Evolutionary conservation across 2,329 filamentous ascomycete genomes (phyloP), one percentile per base, ranked within the genome.

Genomic region (Cucurbitaria berberidis): DNA sequence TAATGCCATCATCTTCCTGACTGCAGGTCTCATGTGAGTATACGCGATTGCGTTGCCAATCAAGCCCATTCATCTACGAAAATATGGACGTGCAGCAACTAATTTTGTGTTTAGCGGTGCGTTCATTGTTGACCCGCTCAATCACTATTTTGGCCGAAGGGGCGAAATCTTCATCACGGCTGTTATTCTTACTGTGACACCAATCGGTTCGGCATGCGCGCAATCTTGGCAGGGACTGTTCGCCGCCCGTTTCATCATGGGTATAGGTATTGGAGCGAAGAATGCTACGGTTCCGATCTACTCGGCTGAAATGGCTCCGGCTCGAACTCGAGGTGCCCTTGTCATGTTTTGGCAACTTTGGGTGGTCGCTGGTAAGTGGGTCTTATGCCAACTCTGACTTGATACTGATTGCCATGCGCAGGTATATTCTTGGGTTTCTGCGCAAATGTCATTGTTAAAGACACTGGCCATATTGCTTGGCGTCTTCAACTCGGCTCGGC

Each of bases 341-440:
- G 75, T 77, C 50, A 73, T 73, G 57, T 70, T 76, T 41, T 73
- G 75, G 70, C 74, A 75, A 48, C 68, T 77, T 29, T 73, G 67
- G 64, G 70, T 77, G 38, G 67, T 76, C 19, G 62, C 30, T n/a
- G 69, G 68, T 60, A 44, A 49, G 61, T 44, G 15, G 7, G 60
- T 19, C 51, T 60, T 5, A 62, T 68, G 43, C 57, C 21, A 7
- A 30, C 3, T 15, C 5, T 3, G 36, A 55, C n/a, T 30, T 8
- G 16, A 63, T 5, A 27, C 55, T 60, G 52, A 62, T 43, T 3
- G 13, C 21, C 24, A 30, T 15, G 1, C 8, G 15, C 15, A 58
- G 78, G 80, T 47, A 74, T 76, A 35, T 73, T 75, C 66, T 51
- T 82, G 9, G 79, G 80, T 10, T 80, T 80, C 58, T 78, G 79